Evolutionary conservation across 768 basidiomycete genomes (phyloP).

Genomic region (Pulveroboletus sp.): DNA sequence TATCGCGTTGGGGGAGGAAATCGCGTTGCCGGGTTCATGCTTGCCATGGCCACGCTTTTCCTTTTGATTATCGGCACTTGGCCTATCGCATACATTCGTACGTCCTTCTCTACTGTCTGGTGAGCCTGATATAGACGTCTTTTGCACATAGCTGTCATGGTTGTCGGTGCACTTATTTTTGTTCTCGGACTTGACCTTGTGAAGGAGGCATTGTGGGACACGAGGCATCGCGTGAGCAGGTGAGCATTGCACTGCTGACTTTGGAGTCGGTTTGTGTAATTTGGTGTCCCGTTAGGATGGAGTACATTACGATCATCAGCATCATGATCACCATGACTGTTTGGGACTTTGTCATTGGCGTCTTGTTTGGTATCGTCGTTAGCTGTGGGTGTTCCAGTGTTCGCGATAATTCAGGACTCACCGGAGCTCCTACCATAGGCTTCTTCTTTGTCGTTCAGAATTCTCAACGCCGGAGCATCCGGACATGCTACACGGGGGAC

Average conservation of each 20-base stretch:
- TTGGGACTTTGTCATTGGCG: slow-evolving; percentile 93
- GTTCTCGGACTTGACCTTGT: slow-evolving; percentile 92
- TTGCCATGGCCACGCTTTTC: slow-evolving; percentile 69
- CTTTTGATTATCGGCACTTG: slow-evolving; percentile 82
- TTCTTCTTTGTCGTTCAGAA: slow-evolving; percentile 98
- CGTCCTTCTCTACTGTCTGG: slow-evolving; percentile 27
- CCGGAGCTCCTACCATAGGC: slow-evolving; percentile 38
- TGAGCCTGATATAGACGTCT: not conserved
- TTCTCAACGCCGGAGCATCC: slow-evolving; percentile 80
- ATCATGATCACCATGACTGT: slow-evolving; percentile 92
- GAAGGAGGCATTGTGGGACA: slow-evolving; percentile 97
- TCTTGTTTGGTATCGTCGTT: slow-evolving; percentile 87
- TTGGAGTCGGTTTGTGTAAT: slow-evolving; percentile 5
- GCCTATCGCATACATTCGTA: slow-evolving; percentile 91
- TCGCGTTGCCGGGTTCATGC: slow-evolving; percentile 79
- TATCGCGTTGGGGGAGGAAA: slow-evolving; percentile 92
- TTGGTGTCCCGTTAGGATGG: slow-evolving; percentile 42
- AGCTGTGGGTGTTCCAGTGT: slow-evolving; percentile 57
- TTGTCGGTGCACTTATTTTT: slow-evolving; percentile 89
- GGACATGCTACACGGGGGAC: slow-evolving; percentile 79
- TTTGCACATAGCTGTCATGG: slow-evolving; percentile 67
- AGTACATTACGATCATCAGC: slow-evolving; percentile 80
- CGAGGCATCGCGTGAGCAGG: slow-evolving; percentile 80
- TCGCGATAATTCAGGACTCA: not conserved
- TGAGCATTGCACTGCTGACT: slow-evolving; percentile 33